These are phyloP conservation scores for Monosporascus ibericus DNA, from an alignment of 2,329 filamentous ascomycete species.

Conservation along the genomic window DNA sequence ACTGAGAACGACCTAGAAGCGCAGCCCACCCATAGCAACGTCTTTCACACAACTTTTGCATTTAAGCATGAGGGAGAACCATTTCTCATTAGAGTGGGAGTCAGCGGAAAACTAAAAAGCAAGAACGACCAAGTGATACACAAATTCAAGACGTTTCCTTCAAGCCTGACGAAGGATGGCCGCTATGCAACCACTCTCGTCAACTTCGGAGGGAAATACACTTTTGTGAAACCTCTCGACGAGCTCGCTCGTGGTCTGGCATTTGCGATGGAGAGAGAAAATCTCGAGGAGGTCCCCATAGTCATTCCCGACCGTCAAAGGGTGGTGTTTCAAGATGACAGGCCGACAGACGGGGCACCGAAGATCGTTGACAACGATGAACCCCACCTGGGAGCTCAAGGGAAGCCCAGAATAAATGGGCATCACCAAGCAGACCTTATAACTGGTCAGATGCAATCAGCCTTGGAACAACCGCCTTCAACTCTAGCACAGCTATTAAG, in stretches of 20 bases:
- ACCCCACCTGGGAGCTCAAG: background rate
- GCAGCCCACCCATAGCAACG: constrained; percentile 18
- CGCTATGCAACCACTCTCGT: constrained; percentile 17
- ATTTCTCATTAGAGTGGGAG: constrained; percentile 24
- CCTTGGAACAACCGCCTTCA: background rate
- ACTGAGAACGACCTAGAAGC: constrained; percentile 22
- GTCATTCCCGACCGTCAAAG: background rate
- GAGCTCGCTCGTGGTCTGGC: constrained; percentile 13
- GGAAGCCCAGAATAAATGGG: background rate
- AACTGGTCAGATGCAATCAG: background rate
- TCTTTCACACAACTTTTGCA: constrained; percentile 24
- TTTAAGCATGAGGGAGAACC: constrained; percentile 23
- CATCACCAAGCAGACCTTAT: background rate
- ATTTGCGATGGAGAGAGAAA: constrained; percentile 16
- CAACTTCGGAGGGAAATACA: constrained; percentile 14
- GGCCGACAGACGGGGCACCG: background rate
- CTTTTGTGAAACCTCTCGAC: constrained; percentile 13
- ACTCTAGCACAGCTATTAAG: background rate
- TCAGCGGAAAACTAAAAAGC: constrained; percentile 21
- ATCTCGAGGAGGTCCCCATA: background rate
- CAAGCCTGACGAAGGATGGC: constrained; percentile 1
- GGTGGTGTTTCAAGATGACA: background rate
- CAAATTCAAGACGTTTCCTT: constrained; percentile 13
- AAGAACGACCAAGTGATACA: constrained; percentile 12
- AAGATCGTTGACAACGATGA: background rate